These are phyloP conservation scores for Trichoderma harzianum DNA, from an alignment of 2,329 filamentous ascomycete genomes.

Conservation along the genomic window DNA sequence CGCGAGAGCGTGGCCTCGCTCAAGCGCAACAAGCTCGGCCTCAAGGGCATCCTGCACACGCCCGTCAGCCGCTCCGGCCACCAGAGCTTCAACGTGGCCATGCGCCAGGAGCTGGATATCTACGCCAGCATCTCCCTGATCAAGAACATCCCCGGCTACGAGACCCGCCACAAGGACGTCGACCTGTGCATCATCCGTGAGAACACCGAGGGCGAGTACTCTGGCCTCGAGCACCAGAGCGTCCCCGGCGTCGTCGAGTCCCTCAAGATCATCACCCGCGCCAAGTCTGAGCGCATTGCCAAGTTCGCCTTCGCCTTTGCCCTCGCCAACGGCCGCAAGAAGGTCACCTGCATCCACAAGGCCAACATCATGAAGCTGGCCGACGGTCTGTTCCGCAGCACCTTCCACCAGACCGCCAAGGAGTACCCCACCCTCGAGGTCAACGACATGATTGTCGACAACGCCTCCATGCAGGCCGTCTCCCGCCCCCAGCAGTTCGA, in stretches of 20 bases:
- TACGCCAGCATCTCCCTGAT: conserved; percentile 97
- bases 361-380: conserved; percentile 99
- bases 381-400: conserved; percentile 97
- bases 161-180: conserved; percentile 95
- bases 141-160: conserved; percentile 99
- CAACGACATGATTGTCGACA: conserved; percentile 99
- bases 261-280: conserved; percentile 98
- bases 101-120: conserved; percentile 98
- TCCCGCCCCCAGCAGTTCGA: conserved; percentile 96
- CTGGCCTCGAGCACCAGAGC: conserved; percentile 96
- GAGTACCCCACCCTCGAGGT: conserved; percentile 94
- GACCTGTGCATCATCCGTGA: conserved; percentile 99
- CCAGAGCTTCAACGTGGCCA: conserved; percentile 98
- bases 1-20: conserved; percentile 92
- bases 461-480: conserved; percentile 99
- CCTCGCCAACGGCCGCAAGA: conserved; percentile 97
- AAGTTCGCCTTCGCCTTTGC: conserved; percentile 99
- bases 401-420: conserved; percentile 88
- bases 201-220: conserved; percentile 99
- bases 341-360: conserved; percentile 99
- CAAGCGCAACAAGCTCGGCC: conserved; percentile 96
- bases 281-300: conserved; percentile 98
- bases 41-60: conserved; percentile 98
- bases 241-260: conserved; percentile 96
- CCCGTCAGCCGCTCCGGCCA: conserved; percentile 95